Conservation (phyloP, 352 stramenopile species). For the Plasmopara muralis region DNA sequence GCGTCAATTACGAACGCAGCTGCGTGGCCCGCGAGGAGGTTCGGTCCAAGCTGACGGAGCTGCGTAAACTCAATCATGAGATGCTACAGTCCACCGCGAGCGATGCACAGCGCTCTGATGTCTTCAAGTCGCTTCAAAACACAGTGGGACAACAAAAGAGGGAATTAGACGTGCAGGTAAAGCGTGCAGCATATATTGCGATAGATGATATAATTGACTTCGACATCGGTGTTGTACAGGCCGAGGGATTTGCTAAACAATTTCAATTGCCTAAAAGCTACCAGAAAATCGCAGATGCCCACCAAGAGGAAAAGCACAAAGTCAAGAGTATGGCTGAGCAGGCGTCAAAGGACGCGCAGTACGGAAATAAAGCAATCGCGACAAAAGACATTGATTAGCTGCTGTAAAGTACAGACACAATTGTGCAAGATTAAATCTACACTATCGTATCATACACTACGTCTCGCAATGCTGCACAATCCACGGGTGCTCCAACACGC, state of each 20-base stretch:
- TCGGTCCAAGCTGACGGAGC: constrained; percentile 49
- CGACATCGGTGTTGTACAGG: constrained; percentile 22
- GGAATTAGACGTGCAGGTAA: constrained; percentile 51
- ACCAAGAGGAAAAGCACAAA: constrained; percentile 25
- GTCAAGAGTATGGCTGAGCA: constrained; percentile 9
- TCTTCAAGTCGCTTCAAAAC: constrained; percentile 51
- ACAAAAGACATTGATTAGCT: constrained; percentile 2
- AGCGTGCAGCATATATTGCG: neutral
- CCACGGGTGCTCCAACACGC: constrained; percentile 94
- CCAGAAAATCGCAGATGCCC: constrained; percentile 56
- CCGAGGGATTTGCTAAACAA: constrained; percentile 62
- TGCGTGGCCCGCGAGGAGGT: constrained; percentile 46
- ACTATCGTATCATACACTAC: constrained; percentile 15
- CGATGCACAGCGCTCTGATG: constrained; percentile 41
- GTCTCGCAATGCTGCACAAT: constrained; percentile 72
- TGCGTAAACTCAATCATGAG: constrained; percentile 49
- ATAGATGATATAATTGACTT: neutral
- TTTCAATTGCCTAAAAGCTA: constrained; percentile 67
- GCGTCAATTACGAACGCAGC: constrained; percentile 57
- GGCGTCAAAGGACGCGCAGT: constrained; percentile 7
- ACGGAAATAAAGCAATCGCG: constrained; percentile 8
- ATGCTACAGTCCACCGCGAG: constrained; percentile 53
- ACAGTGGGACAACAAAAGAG: constrained; percentile 55
- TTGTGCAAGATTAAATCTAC: constrained; percentile 21
- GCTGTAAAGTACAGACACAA: constrained; percentile 18